phyloP scores from a whole-genome alignment of 1,139 yeast genomes.

The Candida sojae region DNA sequence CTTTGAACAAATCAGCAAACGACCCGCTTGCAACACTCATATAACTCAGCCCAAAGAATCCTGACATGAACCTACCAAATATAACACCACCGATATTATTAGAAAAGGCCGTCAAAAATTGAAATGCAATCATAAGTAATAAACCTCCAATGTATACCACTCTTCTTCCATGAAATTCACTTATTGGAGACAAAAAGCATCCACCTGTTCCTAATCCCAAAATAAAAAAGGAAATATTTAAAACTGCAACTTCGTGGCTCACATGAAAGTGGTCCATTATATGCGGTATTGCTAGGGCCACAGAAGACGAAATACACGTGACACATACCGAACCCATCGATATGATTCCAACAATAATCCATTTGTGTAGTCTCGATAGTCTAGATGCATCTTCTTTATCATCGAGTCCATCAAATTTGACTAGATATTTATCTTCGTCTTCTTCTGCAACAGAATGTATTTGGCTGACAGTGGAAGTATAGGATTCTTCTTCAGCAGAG shows the following conservation, averaged over 20 bases:
- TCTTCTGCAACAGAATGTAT: neutral
- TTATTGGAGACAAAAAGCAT: conserved; percentile 32
- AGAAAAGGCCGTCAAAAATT: conserved; percentile 30
- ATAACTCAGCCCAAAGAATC: conserved; percentile 35
- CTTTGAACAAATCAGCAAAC: conserved; percentile 31
- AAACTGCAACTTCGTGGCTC: conserved; percentile 27
- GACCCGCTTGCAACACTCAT: conserved; percentile 40
- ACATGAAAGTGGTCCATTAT: conserved; percentile 26
- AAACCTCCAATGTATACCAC: conserved; percentile 28
- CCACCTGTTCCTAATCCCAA: conserved; percentile 37
- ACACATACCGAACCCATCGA: conserved; percentile 28
- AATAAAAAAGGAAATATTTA: conserved; percentile 32
- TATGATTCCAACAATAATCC: conserved; percentile 28
- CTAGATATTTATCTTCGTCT: conserved; percentile 15
- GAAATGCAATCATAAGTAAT: conserved; percentile 23
- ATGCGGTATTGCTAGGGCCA: conserved; percentile 25
- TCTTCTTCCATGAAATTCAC: conserved; percentile 36
- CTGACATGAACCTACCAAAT: conserved; percentile 34
- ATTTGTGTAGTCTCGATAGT: conserved; percentile 25
- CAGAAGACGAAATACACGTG: conserved; percentile 26
- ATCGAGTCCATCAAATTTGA: conserved; percentile 26
- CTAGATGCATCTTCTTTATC: conserved; percentile 27
- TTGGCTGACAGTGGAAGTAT: neutral
- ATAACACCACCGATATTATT: conserved; percentile 29
- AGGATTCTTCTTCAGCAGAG: neutral